A percentile compares a stretch with the other conserved stretches of the same genome.
Evolutionary conservation across 495 filamentous ascomycete species (phyloP).

Genomic region (Bathelium albidoporum): DNA sequence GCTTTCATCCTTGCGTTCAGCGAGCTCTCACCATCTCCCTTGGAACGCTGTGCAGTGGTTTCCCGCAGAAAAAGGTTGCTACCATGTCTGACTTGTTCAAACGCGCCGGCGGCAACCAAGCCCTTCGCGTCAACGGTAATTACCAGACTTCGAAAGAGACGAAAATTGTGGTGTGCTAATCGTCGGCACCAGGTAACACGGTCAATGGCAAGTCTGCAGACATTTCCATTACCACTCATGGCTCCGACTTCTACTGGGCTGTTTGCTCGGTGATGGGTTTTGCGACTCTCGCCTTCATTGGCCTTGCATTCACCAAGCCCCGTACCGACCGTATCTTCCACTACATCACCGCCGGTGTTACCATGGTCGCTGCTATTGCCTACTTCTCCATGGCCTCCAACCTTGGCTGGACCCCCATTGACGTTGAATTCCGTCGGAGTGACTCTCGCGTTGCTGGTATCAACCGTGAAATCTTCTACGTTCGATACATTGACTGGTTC

Average conservation of each 20-base stretch:
- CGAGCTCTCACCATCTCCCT: neutral
- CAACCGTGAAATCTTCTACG: slow-evolving; percentile 60
- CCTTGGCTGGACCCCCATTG: slow-evolving; percentile 54
- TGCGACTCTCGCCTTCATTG: slow-evolving; percentile 34
- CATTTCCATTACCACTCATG: slow-evolving; percentile 52
- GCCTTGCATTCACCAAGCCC: slow-evolving; percentile 40
- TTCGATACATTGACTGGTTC: slow-evolving; percentile 58
- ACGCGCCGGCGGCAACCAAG: slow-evolving; percentile 31
- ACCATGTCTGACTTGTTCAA: neutral
- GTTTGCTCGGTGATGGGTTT: slow-evolving; percentile 41
- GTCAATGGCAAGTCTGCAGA: slow-evolving; percentile 35
- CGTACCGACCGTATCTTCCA: slow-evolving; percentile 52
- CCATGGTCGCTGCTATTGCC: slow-evolving; percentile 51
- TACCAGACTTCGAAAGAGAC: neutral
- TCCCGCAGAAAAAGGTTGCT: neutral
- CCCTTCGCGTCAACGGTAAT: slow-evolving; percentile 40
- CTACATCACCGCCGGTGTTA: slow-evolving; percentile 52
- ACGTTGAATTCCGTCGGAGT: slow-evolving; percentile 41
- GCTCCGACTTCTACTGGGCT: slow-evolving; percentile 51
- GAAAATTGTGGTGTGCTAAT: neutral
- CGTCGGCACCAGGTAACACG: slow-evolving; percentile 10
- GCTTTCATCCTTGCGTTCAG: neutral
- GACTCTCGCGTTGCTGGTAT: slow-evolving; percentile 34
- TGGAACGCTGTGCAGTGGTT: neutral
- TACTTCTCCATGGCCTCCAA: slow-evolving; percentile 63